phyloP scores from a whole-genome alignment of 345 rosid species.

The Hibiscus trionum region DNA sequence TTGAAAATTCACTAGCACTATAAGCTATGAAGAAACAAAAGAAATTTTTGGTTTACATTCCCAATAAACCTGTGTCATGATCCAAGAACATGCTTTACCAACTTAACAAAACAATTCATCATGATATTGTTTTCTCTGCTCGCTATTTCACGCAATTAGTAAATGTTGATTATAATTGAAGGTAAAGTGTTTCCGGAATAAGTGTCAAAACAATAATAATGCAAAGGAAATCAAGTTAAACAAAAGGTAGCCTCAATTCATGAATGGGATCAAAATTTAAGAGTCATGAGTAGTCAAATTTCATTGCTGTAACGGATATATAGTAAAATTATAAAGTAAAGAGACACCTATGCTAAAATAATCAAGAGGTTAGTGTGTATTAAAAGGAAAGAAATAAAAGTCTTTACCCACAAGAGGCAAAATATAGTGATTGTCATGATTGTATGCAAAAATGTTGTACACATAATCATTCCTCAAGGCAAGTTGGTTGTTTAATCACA shows the following conservation, averaged over 20 bases:
- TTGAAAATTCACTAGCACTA: neutral
- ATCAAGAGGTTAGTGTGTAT: neutral
- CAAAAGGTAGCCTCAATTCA: neutral
- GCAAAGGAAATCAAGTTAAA: neutral
- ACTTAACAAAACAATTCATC: neutral
- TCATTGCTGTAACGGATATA: neutral
- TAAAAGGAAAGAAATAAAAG: neutral
- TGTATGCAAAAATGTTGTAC: neutral
- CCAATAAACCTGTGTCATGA: neutral
- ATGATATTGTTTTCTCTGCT: neutral
- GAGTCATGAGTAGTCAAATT: neutral
- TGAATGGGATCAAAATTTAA: neutral
- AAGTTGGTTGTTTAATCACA: slow-evolving; percentile 4
- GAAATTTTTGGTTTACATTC: neutral
- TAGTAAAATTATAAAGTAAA: neutral
- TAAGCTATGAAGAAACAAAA: neutral
- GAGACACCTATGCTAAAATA: neutral
- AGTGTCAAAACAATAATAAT: neutral
- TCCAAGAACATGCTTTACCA: neutral
- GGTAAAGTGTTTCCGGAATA: neutral
- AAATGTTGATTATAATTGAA: neutral
- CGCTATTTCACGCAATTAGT: neutral
- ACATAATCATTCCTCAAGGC: neutral
- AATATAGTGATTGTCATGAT: neutral
- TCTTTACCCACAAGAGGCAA: neutral